Percentiles rank a stretch among this genome's conserved stretches.
These are phyloP conservation scores for Primulina eburnea DNA, from an alignment of 257 asterid genomes.

Conservation along the genomic window DNA sequence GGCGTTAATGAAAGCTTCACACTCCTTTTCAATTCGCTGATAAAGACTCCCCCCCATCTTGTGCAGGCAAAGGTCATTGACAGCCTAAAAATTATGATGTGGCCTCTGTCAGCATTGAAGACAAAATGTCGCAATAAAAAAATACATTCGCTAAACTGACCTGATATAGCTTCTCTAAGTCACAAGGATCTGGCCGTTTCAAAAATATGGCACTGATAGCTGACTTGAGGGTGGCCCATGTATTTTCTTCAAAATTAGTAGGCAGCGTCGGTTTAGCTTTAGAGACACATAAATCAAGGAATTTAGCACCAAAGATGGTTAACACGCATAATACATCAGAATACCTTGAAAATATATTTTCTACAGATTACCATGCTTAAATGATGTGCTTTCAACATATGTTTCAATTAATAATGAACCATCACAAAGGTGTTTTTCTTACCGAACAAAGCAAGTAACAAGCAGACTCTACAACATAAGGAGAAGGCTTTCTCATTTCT, in stretches of 20 bases:
- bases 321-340: background rate
- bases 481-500: background rate
- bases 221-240: constrained; percentile 88
- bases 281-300: constrained; percentile 25
- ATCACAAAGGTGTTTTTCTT: background rate
- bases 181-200: constrained; percentile 93
- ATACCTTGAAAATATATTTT: background rate
- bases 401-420: background rate
- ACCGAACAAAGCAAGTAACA: background rate
- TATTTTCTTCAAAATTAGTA: constrained; percentile 79
- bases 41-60: constrained; percentile 93
- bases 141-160: constrained; percentile 31
- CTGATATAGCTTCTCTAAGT: constrained; percentile 89
- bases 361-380: constrained; percentile 5
- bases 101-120: constrained; percentile 25
- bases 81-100: constrained; percentile 54
- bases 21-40: constrained; percentile 78
- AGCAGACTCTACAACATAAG: background rate
- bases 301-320: constrained; percentile 16
- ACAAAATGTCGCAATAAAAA: constrained; percentile 19
- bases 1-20: constrained; percentile 70
- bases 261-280: constrained; percentile 84
- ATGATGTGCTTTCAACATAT: background rate
- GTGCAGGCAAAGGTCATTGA: constrained; percentile 87
- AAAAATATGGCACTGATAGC: constrained; percentile 89